These are phyloP conservation scores for Microdochium paspali DNA, from an alignment of 2,329 filamentous ascomycete species.

Conservation along the genomic window DNA sequence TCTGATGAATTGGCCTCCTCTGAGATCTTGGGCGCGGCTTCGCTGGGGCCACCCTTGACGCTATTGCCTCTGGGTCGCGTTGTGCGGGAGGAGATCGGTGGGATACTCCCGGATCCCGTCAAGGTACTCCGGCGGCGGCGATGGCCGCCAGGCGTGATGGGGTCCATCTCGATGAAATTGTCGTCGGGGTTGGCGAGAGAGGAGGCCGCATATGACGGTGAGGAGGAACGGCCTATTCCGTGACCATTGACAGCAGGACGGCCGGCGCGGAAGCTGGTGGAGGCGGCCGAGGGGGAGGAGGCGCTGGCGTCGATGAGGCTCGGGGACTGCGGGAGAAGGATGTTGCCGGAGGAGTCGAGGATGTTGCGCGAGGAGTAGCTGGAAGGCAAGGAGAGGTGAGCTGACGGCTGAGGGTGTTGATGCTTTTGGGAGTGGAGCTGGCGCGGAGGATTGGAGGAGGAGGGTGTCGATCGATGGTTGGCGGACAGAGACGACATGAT, in stretches of 20 bases:
- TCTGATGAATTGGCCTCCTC: conserved; percentile 25
- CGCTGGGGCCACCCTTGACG: conserved; percentile 18
- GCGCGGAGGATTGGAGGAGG: background rate
- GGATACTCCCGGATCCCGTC: conserved; percentile 26
- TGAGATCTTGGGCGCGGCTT: conserved; percentile 33
- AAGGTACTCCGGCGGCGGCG: conserved; percentile 47
- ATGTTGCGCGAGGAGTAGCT: background rate
- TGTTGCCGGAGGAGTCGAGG: background rate
- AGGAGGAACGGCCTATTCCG: background rate
- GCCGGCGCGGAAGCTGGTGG: conserved; percentile 11
- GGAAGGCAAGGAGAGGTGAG: background rate
- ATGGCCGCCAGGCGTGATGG: conserved; percentile 37
- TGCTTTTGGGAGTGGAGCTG: background rate
- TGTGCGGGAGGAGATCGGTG: conserved; percentile 10
- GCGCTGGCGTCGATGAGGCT: background rate
- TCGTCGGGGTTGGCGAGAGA: conserved; percentile 9
- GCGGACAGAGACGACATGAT: background rate
- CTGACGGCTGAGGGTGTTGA: background rate
- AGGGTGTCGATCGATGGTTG: background rate
- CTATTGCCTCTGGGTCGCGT: conserved; percentile 15
- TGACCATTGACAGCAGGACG: conserved; percentile 1
- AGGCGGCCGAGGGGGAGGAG: conserved; percentile 3
- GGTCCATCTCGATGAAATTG: conserved; percentile 49
- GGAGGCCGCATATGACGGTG: background rate
- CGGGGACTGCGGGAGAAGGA: background rate